Evolutionary conservation across 78 protist genomes (phyloP).

Genomic region (Chrysochromulina parva): DNA sequence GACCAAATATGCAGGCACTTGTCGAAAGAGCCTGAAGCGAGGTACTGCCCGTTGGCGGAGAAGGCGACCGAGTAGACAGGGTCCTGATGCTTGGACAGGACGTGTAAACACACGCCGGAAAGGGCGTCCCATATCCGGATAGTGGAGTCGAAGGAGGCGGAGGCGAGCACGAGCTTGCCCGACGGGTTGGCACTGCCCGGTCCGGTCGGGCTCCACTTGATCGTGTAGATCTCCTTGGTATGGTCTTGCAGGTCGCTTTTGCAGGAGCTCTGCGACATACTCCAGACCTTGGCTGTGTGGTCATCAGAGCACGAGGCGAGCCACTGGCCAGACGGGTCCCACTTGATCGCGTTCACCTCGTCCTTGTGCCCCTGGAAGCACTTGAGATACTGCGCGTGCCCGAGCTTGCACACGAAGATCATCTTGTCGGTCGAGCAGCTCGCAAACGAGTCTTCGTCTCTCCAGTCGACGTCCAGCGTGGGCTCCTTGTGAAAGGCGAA

Average conservation of each 20-base stretch:
- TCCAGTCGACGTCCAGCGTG: conserved; percentile 93
- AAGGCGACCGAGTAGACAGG: conserved; percentile 85
- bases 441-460: conserved; percentile 51
- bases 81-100: conserved; percentile 54
- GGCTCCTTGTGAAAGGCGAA: conserved; percentile 85
- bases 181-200: conserved; percentile 62
- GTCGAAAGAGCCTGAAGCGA: conserved; percentile 86
- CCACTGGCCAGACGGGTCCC: conserved; percentile 87
- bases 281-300: conserved; percentile 79
- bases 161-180: not conserved
- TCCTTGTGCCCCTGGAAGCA: conserved; percentile 41
- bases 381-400: not conserved
- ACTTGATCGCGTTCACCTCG: conserved; percentile 88
- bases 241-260: conserved; percentile 63
- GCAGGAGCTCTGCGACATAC: not conserved
- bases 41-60: conserved; percentile 74
- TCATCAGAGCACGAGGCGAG: conserved; percentile 96
- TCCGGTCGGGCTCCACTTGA: conserved; percentile 58
- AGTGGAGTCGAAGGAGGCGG: conserved; percentile 77
- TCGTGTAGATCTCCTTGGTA: conserved; percentile 81
- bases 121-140: conserved; percentile 76
- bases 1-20: conserved; percentile 75
- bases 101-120: conserved; percentile 46
- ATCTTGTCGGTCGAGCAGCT: conserved; percentile 51
- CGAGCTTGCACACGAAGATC: conserved; percentile 41